phyloP scores from a whole-genome alignment of 2,329 filamentous ascomycete species.

The Onygenales sp. region DNA sequence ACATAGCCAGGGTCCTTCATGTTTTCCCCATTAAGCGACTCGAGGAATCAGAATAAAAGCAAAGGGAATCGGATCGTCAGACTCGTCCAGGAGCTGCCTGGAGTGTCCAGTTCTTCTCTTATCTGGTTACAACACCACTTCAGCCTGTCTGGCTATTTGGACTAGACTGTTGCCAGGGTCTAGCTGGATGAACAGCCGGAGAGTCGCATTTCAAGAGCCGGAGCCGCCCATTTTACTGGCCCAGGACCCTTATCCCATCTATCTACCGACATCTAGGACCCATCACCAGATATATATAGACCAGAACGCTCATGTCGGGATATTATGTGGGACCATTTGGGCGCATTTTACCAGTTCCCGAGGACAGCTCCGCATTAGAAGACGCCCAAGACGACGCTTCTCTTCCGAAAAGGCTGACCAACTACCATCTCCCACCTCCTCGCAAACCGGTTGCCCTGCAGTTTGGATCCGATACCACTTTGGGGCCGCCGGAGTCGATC shows the following conservation, averaged over 20 bases:
- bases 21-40: background rate
- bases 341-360: conserved; percentile 26
- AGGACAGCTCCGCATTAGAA: conserved; percentile 16
- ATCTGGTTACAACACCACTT: background rate
- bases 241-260: background rate
- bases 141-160: background rate
- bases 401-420: conserved; percentile 20
- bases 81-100: background rate
- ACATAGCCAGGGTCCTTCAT: background rate
- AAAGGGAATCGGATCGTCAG: background rate
- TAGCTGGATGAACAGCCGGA: background rate
- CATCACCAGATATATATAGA: background rate
- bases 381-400: conserved; percentile 20
- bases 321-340: conserved; percentile 29
- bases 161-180: background rate
- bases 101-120: background rate
- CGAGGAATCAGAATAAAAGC: background rate
- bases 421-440: conserved; percentile 33
- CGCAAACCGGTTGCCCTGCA: conserved; percentile 22
- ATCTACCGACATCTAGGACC: background rate
- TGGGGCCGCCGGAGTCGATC: conserved; percentile 16
- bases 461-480: conserved; percentile 25
- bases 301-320: background rate
- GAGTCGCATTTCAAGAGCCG: background rate
- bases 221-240: background rate